Evolutionary conservation across 1,284 basidiomycete genomes (phyloP).

Genomic region (Naganishia sp.): DNA sequence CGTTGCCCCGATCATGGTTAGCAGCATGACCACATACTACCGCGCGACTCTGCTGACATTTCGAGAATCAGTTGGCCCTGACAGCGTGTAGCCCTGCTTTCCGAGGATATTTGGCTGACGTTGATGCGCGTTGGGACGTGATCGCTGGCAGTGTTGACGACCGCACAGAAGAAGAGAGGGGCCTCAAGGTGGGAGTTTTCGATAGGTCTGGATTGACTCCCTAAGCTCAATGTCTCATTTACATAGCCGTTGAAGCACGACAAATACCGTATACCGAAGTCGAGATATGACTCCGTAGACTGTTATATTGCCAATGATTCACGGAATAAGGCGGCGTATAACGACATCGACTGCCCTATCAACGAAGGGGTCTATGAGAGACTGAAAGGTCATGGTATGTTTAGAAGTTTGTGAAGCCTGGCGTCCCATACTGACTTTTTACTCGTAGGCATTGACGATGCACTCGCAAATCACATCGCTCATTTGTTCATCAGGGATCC

Average conservation of each 20-base stretch:
- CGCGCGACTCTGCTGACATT: not conserved
- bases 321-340: conserved; percentile 87
- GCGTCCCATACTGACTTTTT: not conserved
- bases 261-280: conserved; percentile 84
- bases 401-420: not conserved
- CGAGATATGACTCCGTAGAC: conserved; percentile 94
- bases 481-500: conserved; percentile 98
- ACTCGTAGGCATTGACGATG: conserved; percentile 75
- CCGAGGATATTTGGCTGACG: conserved; percentile 91
- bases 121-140: conserved; percentile 98
- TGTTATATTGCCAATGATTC: conserved; percentile 86
- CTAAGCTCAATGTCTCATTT: not conserved
- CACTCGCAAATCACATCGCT: conserved; percentile 86
- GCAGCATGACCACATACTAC: conserved; percentile 35
- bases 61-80: conserved; percentile 70
- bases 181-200: conserved; percentile 65
- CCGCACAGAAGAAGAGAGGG: conserved; percentile 90
- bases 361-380: conserved; percentile 73
- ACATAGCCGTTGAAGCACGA: conserved; percentile 72
- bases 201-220: not conserved
- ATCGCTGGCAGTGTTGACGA: conserved; percentile 97
- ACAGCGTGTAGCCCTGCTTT: conserved; percentile 93
- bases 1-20: conserved; percentile 87
- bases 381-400: conserved; percentile 70
- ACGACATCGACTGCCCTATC: conserved; percentile 81